Base-by-base conservation (phyloP, 1,284 basidiomycete species). In the Ceratobasidium sp. region DNA sequence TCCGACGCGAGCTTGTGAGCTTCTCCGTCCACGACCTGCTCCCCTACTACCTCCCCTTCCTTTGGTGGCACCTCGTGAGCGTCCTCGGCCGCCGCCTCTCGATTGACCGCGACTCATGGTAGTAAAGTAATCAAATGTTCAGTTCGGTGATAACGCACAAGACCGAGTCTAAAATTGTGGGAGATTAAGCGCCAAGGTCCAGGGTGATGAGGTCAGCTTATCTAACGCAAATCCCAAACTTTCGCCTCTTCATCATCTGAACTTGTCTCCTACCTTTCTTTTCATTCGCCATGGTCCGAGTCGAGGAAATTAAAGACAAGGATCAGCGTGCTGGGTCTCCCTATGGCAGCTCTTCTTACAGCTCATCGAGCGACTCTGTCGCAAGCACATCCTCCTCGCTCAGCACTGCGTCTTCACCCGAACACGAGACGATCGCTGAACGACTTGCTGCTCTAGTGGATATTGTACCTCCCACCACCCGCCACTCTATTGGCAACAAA, bases 401-500 rank as follows among this genome's bases (percentile, higher is more conserved):
- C 62, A 90, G 91, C 79, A 86, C 84, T 70, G 90, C 93, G 81
- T 77, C 79, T 30, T 77, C 80, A 48, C 64, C 78, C 33, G 81
- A 83, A n/a, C 30, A 71, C 70, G 97, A 99, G 87, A 90, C 96
- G n/a, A 81, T 98, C 81, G 89, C 91, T 82, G 96, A 99, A 86
- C 94, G 97, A 79, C 82, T 99, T 82, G 89, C 90, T 78, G 97
- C 97, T 30, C 92, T 99, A 83, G 93, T 94, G 81, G 97, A 99
- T 88, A 98, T 99, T 83, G 91, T 99, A 10, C 94, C 96, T 1
- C 97, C 98, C 27, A 87, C 92, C 20, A 97, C 96, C 48, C 92
- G 98, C 79, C 91, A 94, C 81, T 87, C 87, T 81, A 90, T 99
- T 80, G 85, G 89, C 52, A 88, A 90, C 54, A 90, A 89, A 75